phyloP scores from a whole-genome alignment of 495 filamentous ascomycete species.

The Talaromyces liani region DNA sequence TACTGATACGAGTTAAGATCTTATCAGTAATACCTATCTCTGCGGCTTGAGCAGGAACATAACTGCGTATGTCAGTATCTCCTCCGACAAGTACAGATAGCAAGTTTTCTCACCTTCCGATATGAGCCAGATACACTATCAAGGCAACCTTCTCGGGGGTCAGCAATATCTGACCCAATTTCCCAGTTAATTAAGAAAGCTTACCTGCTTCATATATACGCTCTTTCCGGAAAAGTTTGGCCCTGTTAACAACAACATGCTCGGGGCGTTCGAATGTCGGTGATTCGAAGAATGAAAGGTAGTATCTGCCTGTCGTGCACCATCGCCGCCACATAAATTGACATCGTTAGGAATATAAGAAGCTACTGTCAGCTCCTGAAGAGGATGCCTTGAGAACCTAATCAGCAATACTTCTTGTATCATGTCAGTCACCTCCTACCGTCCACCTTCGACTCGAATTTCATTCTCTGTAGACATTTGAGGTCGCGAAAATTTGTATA shows the following conservation, averaged over 20 bases:
- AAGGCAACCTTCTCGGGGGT: conserved; percentile 51
- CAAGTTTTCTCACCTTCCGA: conserved; percentile 51
- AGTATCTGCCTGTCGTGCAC: background rate
- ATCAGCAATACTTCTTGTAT: background rate
- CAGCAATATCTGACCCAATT: too few relatives aligned
- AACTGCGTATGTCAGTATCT: conserved; percentile 37
- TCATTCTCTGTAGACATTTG: conserved; percentile 64
- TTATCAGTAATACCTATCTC: conserved; percentile 86
- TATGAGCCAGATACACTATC: conserved; percentile 88
- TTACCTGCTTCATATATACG: conserved; percentile 84
- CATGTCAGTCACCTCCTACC: conserved; percentile 33
- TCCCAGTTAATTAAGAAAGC: too few relatives aligned
- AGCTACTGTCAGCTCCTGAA: conserved; percentile 83
- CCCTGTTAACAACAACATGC: conserved; percentile 79
- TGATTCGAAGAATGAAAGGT: background rate
- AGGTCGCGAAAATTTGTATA: conserved; percentile 66
- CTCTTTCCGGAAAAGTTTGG: conserved; percentile 97
- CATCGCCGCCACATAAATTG: conserved; percentile 53
- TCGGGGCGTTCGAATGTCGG: conserved; percentile 36
- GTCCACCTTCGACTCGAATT: conserved; percentile 71
- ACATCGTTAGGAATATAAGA: conserved; percentile 85
- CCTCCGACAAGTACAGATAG: background rate
- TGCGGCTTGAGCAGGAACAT: conserved; percentile 74
- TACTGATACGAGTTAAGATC: conserved; percentile 82
- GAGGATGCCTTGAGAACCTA: conserved; percentile 51